Conservation (phyloP, 768 basidiomycete genomes). For the Phylloporus arenicola region DNA sequence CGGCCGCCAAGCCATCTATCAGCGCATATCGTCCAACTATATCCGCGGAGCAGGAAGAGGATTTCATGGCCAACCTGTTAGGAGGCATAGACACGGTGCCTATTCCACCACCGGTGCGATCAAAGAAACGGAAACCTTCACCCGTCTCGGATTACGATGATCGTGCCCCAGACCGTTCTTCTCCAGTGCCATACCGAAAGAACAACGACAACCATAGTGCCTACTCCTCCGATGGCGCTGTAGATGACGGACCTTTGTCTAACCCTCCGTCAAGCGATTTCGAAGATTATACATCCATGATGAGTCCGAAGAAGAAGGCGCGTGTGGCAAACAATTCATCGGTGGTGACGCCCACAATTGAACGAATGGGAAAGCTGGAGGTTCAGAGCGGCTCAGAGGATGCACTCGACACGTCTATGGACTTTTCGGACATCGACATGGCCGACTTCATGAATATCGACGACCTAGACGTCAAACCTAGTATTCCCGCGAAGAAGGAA, state of each 20-base stretch:
- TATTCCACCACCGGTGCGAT: conserved; percentile 29
- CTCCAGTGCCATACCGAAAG: conserved; percentile 36
- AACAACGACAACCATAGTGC: conserved; percentile 26
- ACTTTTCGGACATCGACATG: conserved; percentile 56
- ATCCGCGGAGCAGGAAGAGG: conserved; percentile 75
- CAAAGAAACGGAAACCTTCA: conserved; percentile 68
- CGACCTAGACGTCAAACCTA: conserved; percentile 45
- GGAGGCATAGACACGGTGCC: conserved; percentile 59
- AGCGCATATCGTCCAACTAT: conserved; percentile 75
- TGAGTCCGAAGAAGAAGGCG: conserved; percentile 68
- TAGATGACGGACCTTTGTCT: conserved; percentile 21
- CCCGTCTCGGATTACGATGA: conserved; percentile 39
- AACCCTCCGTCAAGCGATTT: conserved; percentile 39
- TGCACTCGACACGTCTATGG: conserved; percentile 44
- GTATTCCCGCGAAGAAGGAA: conserved; percentile 27
- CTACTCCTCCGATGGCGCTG: conserved; percentile 34
- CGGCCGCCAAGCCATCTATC: conserved; percentile 52
- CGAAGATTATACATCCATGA: conserved; percentile 46
- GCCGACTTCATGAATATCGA: conserved; percentile 54
- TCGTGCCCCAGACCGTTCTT: conserved; percentile 27
- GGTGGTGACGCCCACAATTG: conserved; percentile 49
- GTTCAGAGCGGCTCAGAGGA: conserved; percentile 49
- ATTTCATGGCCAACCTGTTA: conserved; percentile 83
- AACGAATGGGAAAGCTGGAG: conserved; percentile 53
- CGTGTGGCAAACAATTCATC: conserved; percentile 38